phyloP scores from a whole-genome alignment of 2,329 filamentous ascomycete species.

The Beauveria sp. region DNA sequence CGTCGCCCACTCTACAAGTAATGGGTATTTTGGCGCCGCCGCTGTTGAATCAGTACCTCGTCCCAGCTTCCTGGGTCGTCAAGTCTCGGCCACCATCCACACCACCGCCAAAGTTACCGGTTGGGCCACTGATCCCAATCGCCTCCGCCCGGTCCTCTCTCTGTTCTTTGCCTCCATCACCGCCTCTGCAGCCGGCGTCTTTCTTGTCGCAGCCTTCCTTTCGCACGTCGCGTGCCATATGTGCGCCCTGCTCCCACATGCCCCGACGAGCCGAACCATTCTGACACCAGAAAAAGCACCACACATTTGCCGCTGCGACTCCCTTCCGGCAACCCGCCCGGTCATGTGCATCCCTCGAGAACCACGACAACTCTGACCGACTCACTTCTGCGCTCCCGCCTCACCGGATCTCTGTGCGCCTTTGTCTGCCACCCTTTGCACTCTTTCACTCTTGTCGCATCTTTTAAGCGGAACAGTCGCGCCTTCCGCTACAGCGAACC shows the following conservation, averaged over 20 bases:
- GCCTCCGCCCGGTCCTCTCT: background rate
- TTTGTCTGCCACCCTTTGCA: background rate
- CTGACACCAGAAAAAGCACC: background rate
- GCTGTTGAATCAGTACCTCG: background rate
- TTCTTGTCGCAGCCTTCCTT: background rate
- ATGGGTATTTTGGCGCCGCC: background rate
- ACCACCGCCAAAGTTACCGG: background rate
- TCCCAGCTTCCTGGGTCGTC: conserved; percentile 10
- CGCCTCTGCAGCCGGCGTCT: background rate
- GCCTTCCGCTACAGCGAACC: background rate
- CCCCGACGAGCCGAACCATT: conserved; percentile 2
- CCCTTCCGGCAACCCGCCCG: background rate
- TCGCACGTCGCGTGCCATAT: background rate
- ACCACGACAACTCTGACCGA: conserved; percentile 2
- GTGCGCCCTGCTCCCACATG: background rate
- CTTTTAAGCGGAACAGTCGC: background rate
- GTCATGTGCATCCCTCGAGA: conserved; percentile 2
- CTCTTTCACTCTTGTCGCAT: background rate
- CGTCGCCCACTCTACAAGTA: too few relatives aligned
- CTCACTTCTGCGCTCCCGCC: background rate
- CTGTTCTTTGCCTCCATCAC: conserved; percentile 6
- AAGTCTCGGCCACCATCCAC: conserved; percentile 6
- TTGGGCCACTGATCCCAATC: conserved; percentile 2
- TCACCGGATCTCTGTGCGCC: background rate
- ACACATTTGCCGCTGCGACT: background rate